Evolutionary conservation across 371 early-diverging fungal genomes (phyloP), one percentile per base, ranked within the genome.

Genomic region (Sporodiniella umbellata): DNA sequence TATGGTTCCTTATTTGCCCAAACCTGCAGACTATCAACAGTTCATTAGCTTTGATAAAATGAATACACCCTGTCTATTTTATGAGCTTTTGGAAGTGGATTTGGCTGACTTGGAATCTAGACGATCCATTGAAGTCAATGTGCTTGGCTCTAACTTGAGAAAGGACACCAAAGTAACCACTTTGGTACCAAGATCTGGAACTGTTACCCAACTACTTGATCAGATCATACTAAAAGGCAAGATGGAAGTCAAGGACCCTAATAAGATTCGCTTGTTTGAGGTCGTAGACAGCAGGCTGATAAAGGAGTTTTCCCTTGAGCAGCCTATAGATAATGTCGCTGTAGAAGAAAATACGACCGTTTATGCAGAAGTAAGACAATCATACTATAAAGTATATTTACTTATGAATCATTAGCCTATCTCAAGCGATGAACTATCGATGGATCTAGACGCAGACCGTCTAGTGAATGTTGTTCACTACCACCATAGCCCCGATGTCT

Each of bases 91-190:
- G 54, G 88, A 91, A 31, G 68, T 90, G 8, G 73, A 80, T 40
- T 68, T 94, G n/a, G 66, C 70, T 12, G 92, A 95, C 61, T 64
- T 92, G 30, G 93, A 94, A 46, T 80, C 70, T 33, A 91, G 90
- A 60, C 79, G 83, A 33, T 50, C 46, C 10, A 47, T 87, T 6
- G 75, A 77, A 17, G 75, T 87, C 3, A 64, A 57, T n/a, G 78
- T 74, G 54, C 60, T 86, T 5, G 84, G 81, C 18, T 45, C 61
- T 15, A 58, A 46, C 5, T 55, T 66, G 15, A 54, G 39, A 8
- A 42, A 49, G n/a, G 65, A 78, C 57, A 54, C 68, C 1, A 68
- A 63, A n/a, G 55, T 80, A 8, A 79, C 78, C 10, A 62, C 87
- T 4, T 58, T 84, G 22, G 70, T 89, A 11, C 73, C 80, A 22